Evolutionary conservation across 1,284 basidiomycete genomes (phyloP).

Genomic region (Naganishia sp.): DNA sequence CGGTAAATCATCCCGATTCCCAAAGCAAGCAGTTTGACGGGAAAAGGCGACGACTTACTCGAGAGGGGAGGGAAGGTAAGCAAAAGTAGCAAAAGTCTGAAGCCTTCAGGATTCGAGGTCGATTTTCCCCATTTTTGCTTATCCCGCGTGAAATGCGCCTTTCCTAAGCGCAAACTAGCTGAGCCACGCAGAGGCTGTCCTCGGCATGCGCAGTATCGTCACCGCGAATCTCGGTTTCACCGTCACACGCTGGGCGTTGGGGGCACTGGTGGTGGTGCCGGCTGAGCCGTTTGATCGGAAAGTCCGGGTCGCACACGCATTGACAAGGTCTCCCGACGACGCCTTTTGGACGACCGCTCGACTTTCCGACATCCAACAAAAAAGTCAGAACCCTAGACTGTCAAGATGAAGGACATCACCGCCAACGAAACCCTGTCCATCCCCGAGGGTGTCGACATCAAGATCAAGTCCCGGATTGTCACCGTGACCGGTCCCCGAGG

Average conservation of each 20-base stretch:
- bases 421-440: slow-evolving; percentile 80
- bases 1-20: no score
- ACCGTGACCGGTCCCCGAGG: slow-evolving; percentile 87
- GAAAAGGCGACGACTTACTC: no score
- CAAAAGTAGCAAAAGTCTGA: no score
- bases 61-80: no score
- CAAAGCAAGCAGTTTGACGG: no score
- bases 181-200: no score
- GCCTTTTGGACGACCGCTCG: slow-evolving; percentile 24
- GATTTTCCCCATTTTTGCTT: no score
- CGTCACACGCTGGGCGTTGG: slow-evolving; percentile 21
- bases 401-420: slow-evolving; percentile 56
- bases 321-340: no score
- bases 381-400: slow-evolving; percentile 29
- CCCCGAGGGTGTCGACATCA: slow-evolving; percentile 79
- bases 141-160: no score
- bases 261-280: slow-evolving; percentile 9
- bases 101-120: no score
- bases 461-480: slow-evolving; percentile 84
- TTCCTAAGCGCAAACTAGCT: no score
- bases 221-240: slow-evolving; percentile 23
- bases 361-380: slow-evolving; percentile 22
- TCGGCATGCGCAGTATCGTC: not conserved
- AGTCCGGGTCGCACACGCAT: not conserved
- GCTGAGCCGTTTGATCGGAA: slow-evolving; percentile 18